phyloP scores from a whole-genome alignment of 2,329 filamentous ascomycete species.

The Fusarium decemcellulare region DNA sequence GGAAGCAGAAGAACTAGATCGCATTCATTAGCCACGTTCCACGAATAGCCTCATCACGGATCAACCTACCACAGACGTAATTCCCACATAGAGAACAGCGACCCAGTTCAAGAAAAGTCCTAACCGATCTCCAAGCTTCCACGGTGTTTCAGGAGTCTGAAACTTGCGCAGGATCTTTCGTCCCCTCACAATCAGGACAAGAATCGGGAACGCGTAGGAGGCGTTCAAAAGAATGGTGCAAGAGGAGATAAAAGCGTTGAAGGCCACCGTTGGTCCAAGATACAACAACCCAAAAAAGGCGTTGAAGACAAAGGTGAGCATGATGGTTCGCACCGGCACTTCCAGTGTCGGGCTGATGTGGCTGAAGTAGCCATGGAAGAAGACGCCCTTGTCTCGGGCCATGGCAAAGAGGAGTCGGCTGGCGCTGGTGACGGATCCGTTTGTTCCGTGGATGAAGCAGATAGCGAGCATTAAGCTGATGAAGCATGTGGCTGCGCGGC shows the following conservation, averaged over 20 bases:
- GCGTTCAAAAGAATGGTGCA: constrained; percentile 41
- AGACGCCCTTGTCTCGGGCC: constrained; percentile 36
- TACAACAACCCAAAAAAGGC: constrained; percentile 37
- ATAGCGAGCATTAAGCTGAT: constrained; percentile 58
- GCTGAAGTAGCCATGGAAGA: constrained; percentile 28
- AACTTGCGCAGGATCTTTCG: background rate
- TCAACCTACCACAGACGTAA: constrained; percentile 33
- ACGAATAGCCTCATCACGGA: rapidly evolving
- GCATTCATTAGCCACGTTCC: background rate
- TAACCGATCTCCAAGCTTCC: constrained; percentile 19
- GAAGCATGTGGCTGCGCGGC: constrained; percentile 56
- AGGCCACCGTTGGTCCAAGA: constrained; percentile 33
- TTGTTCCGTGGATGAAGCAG: constrained; percentile 62
- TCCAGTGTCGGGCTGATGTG: constrained; percentile 35
- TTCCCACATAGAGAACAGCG: constrained; percentile 35
- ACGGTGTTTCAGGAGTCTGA: constrained; percentile 19
- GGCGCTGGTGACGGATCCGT: constrained; percentile 59
- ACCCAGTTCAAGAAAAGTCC: constrained; percentile 31
- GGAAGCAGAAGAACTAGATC: constrained; percentile 40
- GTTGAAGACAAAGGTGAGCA: constrained; percentile 33
- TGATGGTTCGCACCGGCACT: constrained; percentile 28
- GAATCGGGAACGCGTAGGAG: constrained; percentile 36
- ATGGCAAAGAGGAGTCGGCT: constrained; percentile 58
- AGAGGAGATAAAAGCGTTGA: constrained; percentile 37
- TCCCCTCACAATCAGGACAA: constrained; percentile 29